These are phyloP conservation scores for Oryza australiensis DNA, from an alignment of 176 grass and related monocot genomes.

Conservation along the genomic window DNA sequence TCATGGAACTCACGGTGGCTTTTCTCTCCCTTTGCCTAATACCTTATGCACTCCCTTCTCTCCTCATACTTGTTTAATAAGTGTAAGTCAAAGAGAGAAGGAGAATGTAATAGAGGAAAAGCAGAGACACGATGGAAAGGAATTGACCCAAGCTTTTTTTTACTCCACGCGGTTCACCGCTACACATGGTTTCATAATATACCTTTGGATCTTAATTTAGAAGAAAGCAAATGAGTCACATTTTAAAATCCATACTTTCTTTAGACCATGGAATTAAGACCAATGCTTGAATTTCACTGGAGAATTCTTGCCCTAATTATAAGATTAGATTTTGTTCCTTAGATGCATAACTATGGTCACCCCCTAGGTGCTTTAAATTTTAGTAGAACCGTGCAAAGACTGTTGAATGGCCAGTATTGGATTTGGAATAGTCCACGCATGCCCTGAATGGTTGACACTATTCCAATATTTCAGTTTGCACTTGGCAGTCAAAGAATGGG, in stretches of 20 bases:
- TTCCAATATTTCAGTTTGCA: background rate
- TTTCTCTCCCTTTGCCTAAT: background rate
- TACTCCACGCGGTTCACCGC: background rate
- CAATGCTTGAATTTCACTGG: constrained; percentile 20
- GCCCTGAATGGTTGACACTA: background rate
- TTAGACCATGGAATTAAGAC: background rate
- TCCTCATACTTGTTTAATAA: background rate
- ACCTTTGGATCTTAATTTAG: background rate
- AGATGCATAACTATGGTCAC: constrained; percentile 6
- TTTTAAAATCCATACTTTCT: background rate
- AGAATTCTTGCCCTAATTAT: constrained; percentile 19
- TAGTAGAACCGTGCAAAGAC: constrained; percentile 23
- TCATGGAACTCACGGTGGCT: background rate
- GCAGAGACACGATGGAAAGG: background rate
- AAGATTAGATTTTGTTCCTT: constrained; percentile 1
- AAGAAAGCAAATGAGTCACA: background rate
- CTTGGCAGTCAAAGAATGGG: background rate
- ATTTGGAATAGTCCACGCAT: constrained; percentile 21
- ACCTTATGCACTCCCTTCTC: too few relatives aligned
- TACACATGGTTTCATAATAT: background rate
- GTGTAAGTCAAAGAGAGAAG: background rate
- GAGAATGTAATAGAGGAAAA: background rate
- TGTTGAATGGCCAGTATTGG: constrained; percentile 29
- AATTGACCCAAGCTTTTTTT: background rate
- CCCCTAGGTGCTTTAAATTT: background rate